These are phyloP conservation scores for Penicillium diatomitis DNA, from an alignment of 495 filamentous ascomycete genomes.

Conservation along the genomic window DNA sequence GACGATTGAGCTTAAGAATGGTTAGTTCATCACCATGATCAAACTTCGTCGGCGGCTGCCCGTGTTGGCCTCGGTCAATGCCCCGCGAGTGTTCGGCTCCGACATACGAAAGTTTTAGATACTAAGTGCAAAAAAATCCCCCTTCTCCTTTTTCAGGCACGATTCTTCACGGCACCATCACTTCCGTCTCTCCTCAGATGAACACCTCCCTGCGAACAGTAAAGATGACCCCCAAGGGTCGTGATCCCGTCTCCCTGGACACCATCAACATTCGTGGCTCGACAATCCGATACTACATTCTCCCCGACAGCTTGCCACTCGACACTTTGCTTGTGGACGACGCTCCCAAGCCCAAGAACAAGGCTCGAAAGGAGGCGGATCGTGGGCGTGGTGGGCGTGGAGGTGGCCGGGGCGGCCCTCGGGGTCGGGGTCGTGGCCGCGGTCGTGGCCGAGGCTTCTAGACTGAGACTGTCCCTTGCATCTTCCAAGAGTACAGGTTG, in stretches of 20 bases:
- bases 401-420: constrained; percentile 42
- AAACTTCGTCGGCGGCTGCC: neutral
- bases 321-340: constrained; percentile 95
- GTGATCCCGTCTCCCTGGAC: constrained; percentile 78
- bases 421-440: constrained; percentile 52
- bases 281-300: constrained; percentile 87
- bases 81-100: neutral
- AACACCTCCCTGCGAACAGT: constrained; percentile 89
- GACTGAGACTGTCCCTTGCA: constrained; percentile 4
- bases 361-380: constrained; percentile 89
- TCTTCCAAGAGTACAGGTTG: constrained; percentile 14
- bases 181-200: constrained; percentile 92
- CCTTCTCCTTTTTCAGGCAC: constrained; percentile 49
- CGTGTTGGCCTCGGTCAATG: neutral
- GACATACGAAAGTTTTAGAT: neutral
- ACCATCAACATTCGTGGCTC: constrained; percentile 95
- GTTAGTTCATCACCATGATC: constrained; percentile 32
- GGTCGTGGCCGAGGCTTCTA: constrained; percentile 50
- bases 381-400: constrained; percentile 53
- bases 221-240: constrained; percentile 84
- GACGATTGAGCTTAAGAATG: constrained; percentile 96
- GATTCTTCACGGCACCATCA: constrained; percentile 91
- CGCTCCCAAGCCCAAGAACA: constrained; percentile 97
- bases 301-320: constrained; percentile 87
- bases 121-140: no score